phyloP scores from a whole-genome alignment of 441 rosid species.

The Viola pubescens region DNA sequence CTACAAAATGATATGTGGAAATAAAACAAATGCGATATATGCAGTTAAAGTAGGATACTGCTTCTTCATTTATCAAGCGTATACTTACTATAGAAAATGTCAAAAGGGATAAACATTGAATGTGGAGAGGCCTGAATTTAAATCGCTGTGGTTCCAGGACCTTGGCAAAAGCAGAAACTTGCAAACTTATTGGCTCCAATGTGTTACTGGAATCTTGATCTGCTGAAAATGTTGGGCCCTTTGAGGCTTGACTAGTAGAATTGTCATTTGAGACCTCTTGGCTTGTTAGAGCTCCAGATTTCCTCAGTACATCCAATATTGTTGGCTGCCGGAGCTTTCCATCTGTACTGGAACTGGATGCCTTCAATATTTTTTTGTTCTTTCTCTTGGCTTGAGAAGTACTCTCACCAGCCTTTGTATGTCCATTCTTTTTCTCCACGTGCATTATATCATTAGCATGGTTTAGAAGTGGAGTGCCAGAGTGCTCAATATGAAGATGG shows the following conservation, averaged over 20 bases:
- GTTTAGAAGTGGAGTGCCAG: slow-evolving; percentile 32
- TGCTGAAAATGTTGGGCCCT: slow-evolving; percentile 25
- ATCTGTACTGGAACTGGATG: slow-evolving; percentile 30
- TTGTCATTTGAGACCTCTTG: slow-evolving; percentile 44
- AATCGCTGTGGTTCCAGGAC: slow-evolving; percentile 58
- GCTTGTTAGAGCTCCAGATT: slow-evolving; percentile 39
- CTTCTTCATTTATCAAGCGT: no score
- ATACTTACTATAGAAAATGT: slow-evolving; percentile 49
- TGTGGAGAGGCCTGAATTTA: slow-evolving; percentile 73
- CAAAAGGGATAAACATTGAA: slow-evolving; percentile 55
- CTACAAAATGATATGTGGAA: no score
- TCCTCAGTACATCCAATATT: slow-evolving; percentile 47
- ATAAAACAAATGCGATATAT: no score
- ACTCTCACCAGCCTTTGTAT: slow-evolving; percentile 29
- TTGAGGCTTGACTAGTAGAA: slow-evolving; percentile 28
- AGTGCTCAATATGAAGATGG: slow-evolving; percentile 40
- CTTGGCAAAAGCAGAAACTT: slow-evolving; percentile 47
- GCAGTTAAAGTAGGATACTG: no score
- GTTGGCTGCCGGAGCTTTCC: slow-evolving; percentile 52
- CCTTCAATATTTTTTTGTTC: slow-evolving; percentile 30
- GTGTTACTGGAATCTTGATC: slow-evolving; percentile 29
- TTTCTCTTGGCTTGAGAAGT: slow-evolving; percentile 38
- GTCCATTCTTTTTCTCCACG: slow-evolving; percentile 35
- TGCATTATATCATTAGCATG: slow-evolving; percentile 25
- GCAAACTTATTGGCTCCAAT: slow-evolving; percentile 35